Evolutionary conservation across 2,329 filamentous ascomycete species (phyloP).

Genomic region (Diaporthe humulicola): DNA sequence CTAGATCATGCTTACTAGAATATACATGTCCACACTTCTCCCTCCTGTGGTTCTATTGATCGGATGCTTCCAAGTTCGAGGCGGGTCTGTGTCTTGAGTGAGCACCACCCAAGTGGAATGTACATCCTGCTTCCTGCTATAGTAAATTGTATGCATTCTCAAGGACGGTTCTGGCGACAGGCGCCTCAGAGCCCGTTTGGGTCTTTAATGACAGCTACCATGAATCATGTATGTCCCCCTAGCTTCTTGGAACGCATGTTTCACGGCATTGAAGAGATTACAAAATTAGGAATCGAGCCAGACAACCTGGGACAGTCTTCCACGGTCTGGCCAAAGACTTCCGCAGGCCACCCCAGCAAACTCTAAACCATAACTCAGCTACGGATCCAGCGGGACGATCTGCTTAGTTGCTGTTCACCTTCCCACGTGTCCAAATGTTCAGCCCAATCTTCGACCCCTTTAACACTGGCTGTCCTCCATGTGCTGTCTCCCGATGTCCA

Average conservation of each 20-base stretch:
- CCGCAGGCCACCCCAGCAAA: conserved; percentile 1
- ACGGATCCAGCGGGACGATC: background rate
- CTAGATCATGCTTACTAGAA: background rate
- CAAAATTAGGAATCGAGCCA: background rate
- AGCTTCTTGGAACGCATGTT: conserved; percentile 9
- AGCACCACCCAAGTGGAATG: no score
- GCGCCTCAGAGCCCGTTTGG: background rate
- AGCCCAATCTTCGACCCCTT: conserved; percentile 66
- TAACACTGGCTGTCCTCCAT: conserved; percentile 64
- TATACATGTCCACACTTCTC: background rate
- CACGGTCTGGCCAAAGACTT: background rate
- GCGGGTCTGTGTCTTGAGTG: background rate
- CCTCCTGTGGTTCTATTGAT: background rate
- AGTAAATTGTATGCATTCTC: no score
- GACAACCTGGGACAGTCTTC: background rate
- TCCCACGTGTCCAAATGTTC: conserved; percentile 68
- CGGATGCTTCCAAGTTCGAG: background rate
- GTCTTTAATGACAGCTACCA: background rate
- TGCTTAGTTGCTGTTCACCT: background rate
- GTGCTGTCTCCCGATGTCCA: conserved; percentile 65
- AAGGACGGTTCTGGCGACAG: background rate
- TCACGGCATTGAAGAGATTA: background rate
- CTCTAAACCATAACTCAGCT: background rate
- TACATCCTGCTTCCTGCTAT: background rate
- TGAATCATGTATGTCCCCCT: background rate